A percentile compares a stretch with the other conserved stretches of the same genome.
These are phyloP conservation scores for Cryphonectria japonica DNA, from an alignment of 2,329 filamentous ascomycete genomes.

Conservation along the genomic window DNA sequence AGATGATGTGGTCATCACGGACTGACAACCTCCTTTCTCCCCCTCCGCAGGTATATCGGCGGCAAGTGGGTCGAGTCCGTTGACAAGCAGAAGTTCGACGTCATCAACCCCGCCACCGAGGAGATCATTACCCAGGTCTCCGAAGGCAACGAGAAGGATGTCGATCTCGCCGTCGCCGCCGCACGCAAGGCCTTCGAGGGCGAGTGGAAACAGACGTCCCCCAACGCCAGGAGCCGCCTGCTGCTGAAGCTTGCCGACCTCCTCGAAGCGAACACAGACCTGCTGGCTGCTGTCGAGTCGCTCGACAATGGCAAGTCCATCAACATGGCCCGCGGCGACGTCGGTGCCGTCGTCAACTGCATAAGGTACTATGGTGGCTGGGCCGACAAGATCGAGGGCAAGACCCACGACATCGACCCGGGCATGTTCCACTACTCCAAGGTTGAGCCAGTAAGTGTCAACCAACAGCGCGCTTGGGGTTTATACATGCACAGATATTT, in stretches of 20 bases:
- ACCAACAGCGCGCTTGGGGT: no score
- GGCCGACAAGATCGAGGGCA: slow-evolving; percentile 90
- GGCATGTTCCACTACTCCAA: slow-evolving; percentile 85
- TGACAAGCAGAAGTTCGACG: slow-evolving; percentile 89
- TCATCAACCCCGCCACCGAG: slow-evolving; percentile 86
- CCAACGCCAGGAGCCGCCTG: slow-evolving; percentile 70
- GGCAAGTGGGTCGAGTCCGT: slow-evolving; percentile 85
- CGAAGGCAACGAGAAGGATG: slow-evolving; percentile 88
- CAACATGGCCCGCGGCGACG: slow-evolving; percentile 74
- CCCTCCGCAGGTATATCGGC: slow-evolving; percentile 75
- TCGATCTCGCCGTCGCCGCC: slow-evolving; percentile 78
- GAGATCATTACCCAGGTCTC: slow-evolving; percentile 81
- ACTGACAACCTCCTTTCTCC: slow-evolving; percentile 20
- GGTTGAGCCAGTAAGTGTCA: slow-evolving; percentile 66
- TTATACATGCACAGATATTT: background rate
- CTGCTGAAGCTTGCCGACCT: slow-evolving; percentile 80
- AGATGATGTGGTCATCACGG: slow-evolving; percentile 29
- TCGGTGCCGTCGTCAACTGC: slow-evolving; percentile 68
- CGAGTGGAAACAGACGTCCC: slow-evolving; percentile 68
- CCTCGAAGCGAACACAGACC: slow-evolving; percentile 75
- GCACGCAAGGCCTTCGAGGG: slow-evolving; percentile 86
- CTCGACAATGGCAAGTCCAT: slow-evolving; percentile 88
- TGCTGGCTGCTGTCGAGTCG: slow-evolving; percentile 80
- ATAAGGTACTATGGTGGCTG: slow-evolving; percentile 88
- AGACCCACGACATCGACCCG: slow-evolving; percentile 78